Conservation (phyloP, 805 yeast species). For the Candida boleticola region DNA sequence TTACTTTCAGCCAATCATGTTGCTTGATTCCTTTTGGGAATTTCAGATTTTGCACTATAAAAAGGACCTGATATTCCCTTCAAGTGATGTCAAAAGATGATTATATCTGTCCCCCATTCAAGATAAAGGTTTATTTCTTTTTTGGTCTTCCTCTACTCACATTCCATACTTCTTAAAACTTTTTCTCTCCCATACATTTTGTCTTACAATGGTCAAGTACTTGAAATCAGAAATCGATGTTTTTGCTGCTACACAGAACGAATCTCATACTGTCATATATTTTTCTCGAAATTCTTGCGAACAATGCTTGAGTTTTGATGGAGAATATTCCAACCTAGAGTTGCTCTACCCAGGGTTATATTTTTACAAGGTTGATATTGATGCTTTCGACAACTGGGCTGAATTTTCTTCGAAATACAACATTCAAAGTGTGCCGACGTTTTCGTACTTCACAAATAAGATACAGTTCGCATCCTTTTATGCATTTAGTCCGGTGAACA, state of each 20-base stretch:
- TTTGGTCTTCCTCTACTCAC: too few species aligned
- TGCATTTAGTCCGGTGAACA: constrained; percentile 1
- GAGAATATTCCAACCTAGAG: neutral
- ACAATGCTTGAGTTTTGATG: neutral
- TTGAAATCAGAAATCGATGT: neutral
- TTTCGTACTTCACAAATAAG: neutral
- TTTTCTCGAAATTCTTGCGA: neutral
- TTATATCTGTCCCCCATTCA: too few species aligned
- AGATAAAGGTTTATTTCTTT: too few species aligned
- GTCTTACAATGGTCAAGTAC: neutral
- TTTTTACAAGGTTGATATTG: neutral
- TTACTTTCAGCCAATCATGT: too few species aligned
- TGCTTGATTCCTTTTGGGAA: too few species aligned
- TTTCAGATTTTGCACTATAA: too few species aligned
- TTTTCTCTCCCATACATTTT: too few species aligned
- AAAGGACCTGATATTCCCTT: too few species aligned
- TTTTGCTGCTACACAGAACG: neutral
- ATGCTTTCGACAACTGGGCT: neutral
- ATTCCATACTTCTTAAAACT: too few species aligned
- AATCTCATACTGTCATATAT: neutral
- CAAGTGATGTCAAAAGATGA: too few species aligned
- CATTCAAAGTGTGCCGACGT: neutral
- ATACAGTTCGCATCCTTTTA: neutral
- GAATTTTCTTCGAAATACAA: neutral
- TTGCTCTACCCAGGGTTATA: neutral